These are phyloP conservation scores for Stagonosporopsis chrysanthemi DNA, from an alignment of 2,329 filamentous ascomycete species.

Conservation along the genomic window DNA sequence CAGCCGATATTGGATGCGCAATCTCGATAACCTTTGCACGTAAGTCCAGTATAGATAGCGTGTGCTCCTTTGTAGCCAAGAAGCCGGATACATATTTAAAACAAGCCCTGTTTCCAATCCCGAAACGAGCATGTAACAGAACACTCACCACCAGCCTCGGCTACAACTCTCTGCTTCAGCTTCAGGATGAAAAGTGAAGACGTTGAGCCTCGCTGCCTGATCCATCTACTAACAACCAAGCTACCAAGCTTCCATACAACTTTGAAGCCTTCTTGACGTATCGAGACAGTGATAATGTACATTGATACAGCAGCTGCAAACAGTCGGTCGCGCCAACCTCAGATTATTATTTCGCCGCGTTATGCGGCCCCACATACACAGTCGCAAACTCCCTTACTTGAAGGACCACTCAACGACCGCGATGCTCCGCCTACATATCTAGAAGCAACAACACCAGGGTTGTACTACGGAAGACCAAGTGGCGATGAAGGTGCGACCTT, in stretches of 20 bases:
- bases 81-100: constrained; percentile 22
- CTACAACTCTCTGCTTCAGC: constrained; percentile 2
- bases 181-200: neutral
- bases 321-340: constrained; percentile 29
- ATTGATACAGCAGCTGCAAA: constrained; percentile 47
- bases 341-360: constrained; percentile 23
- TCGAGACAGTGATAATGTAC: constrained; percentile 32
- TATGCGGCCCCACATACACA: constrained; percentile 27
- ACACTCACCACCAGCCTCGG: constrained; percentile 8
- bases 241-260: neutral
- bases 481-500: constrained; percentile 43
- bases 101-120: constrained; percentile 35
- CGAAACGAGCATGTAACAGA: constrained; percentile 39
- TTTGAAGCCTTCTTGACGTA: neutral
- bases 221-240: neutral
- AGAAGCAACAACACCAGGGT: constrained; percentile 46
- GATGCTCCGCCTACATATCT: constrained; percentile 41
- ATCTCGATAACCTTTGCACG: neutral
- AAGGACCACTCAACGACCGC: constrained; percentile 34
- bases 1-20: neutral
- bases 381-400: constrained; percentile 34
- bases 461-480: constrained; percentile 37
- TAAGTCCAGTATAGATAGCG: neutral
- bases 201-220: constrained; percentile 12
- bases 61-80: neutral